A percentile compares a stretch with the other conserved stretches of the same genome.
These are phyloP conservation scores for Helotiales sp. DNA, from an alignment of 2,329 filamentous ascomycete species.

Conservation along the genomic window DNA sequence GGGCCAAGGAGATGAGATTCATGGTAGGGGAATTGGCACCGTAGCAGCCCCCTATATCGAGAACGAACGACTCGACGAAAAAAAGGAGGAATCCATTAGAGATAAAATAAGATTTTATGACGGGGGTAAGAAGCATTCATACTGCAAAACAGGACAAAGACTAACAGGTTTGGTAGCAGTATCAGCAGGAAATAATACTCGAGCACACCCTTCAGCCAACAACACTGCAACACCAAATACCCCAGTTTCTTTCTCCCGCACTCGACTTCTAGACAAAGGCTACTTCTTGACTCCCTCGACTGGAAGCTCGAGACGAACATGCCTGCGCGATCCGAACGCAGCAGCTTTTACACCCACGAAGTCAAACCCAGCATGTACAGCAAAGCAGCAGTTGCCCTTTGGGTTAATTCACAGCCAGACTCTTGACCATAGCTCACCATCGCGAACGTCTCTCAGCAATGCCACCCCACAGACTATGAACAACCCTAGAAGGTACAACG, in stretches of 20 bases:
- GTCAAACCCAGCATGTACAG: background rate
- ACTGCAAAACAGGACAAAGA: background rate
- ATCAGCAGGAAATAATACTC: slow-evolving; percentile 19
- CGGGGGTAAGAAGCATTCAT: slow-evolving; percentile 23
- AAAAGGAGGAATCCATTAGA: slow-evolving; percentile 26
- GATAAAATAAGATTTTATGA: slow-evolving; percentile 39
- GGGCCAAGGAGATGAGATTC: background rate
- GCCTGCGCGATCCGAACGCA: background rate
- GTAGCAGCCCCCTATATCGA: slow-evolving; percentile 12
- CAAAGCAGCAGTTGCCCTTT: background rate
- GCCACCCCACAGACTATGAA: background rate
- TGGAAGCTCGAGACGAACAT: slow-evolving; percentile 12
- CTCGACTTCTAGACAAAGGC: background rate
- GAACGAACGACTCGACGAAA: slow-evolving; percentile 16
- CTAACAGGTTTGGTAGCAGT: slow-evolving; percentile 20
- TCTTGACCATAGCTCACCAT: slow-evolving; percentile 9
- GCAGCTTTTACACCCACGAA: slow-evolving; percentile 11
- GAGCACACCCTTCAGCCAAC: slow-evolving; percentile 11
- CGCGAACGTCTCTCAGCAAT: slow-evolving; percentile 14
- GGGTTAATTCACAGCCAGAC: background rate
- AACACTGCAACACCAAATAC: slow-evolving; percentile 5
- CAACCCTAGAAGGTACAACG: background rate
- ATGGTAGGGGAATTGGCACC: background rate
- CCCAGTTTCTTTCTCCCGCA: slow-evolving; percentile 7
- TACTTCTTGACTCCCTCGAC: slow-evolving; percentile 16